phyloP scores from a whole-genome alignment of 2,329 filamentous ascomycete genomes.

The Neophaeococcomyces aloes region DNA sequence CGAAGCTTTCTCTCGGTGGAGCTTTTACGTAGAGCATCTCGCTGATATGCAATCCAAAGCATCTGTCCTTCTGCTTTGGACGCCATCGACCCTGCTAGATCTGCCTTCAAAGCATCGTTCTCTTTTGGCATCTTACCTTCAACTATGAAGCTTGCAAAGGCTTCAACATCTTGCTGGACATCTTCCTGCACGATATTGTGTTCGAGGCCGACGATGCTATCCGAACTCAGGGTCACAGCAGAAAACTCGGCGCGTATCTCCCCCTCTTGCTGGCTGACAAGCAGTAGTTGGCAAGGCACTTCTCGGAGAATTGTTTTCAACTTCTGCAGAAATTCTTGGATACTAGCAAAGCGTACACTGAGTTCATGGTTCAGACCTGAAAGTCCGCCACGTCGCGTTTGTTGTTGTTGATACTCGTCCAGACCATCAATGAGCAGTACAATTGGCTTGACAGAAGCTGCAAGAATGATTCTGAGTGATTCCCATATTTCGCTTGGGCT shows the following conservation, averaged over 20 bases:
- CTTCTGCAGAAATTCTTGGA: not conserved
- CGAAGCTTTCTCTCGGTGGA: constrained; percentile 1
- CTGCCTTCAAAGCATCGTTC: not conserved
- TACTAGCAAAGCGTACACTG: not conserved
- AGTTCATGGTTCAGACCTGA: not conserved
- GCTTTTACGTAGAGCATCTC: not conserved
- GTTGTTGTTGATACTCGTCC: constrained; percentile 2
- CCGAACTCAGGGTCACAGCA: not conserved
- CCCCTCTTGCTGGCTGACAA: constrained; percentile 3
- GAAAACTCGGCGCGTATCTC: constrained; percentile 1
- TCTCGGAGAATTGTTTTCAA: not conserved
- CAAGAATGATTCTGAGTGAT: not conserved
- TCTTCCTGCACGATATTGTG: not conserved
- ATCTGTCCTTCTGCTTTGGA: constrained; percentile 5
- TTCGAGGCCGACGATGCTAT: not conserved
- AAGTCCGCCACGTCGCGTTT: not conserved
- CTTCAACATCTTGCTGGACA: not conserved
- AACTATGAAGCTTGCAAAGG: not conserved
- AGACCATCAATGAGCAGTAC: constrained; percentile 5
- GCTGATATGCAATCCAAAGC: not conserved
- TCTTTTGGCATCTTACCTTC: not conserved
- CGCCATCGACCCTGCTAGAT: not conserved
- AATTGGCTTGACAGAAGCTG: not conserved
- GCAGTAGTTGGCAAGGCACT: not conserved
- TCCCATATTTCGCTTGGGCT: constrained; percentile 1